These are phyloP conservation scores for Tetrapisispora iriomotensis DNA, from an alignment of 805 yeast species.

Conservation along the genomic window DNA sequence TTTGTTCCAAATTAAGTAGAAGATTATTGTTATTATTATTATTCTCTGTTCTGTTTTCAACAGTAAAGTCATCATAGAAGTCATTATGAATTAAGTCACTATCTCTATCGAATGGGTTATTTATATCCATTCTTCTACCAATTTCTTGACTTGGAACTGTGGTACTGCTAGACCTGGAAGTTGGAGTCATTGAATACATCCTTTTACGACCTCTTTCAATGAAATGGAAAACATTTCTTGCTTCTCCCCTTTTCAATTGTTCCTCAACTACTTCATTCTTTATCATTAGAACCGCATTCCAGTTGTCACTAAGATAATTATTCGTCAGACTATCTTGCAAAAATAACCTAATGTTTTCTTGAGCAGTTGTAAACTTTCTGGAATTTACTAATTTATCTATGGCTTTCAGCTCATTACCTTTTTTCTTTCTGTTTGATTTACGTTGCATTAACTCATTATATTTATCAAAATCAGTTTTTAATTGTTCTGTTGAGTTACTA, in stretches of 20 bases:
- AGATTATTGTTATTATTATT: constrained; percentile 6
- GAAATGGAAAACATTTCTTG: neutral
- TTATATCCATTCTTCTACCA: constrained; percentile 16
- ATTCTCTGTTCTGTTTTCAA: neutral
- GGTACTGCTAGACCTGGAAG: constrained; percentile 17
- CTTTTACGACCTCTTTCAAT: constrained; percentile 20
- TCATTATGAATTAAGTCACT: constrained; percentile 1
- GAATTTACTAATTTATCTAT: neutral
- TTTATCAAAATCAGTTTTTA: constrained; percentile 16
- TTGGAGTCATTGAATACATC: constrained; percentile 7
- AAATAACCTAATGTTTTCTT: neutral
- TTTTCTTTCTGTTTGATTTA: constrained; percentile 3
- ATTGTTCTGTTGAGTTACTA: constrained; percentile 18
- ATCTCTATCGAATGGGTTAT: neutral
- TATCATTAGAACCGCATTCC: neutral
- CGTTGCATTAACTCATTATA: constrained; percentile 19
- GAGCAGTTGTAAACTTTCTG: neutral
- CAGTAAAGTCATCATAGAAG: neutral
- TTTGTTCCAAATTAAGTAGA: constrained; percentile 21
- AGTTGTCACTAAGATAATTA: neutral
- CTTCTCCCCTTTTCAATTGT: neutral
- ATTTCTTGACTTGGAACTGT: constrained; percentile 17
- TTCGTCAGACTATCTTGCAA: neutral
- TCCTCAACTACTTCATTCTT: neutral
- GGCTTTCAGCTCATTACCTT: neutral